These are phyloP conservation scores for Aspergillus sp. DNA, from an alignment of 2,329 filamentous ascomycete genomes.

Conservation along the genomic window DNA sequence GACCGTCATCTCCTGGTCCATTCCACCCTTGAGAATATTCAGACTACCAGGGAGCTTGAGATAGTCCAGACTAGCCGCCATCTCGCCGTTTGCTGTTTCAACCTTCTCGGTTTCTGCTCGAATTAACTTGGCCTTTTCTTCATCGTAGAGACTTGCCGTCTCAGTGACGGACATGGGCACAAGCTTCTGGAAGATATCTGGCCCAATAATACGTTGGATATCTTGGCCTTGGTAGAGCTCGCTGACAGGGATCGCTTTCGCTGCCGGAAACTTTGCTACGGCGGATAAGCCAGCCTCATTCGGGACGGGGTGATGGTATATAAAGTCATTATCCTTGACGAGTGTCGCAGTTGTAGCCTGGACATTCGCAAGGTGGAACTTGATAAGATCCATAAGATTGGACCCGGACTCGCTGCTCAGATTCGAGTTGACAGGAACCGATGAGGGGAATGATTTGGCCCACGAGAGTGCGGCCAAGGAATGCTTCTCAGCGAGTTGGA, in stretches of 20 bases:
- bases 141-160: conserved; percentile 93
- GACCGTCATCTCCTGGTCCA: conserved; percentile 81
- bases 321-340: conserved; percentile 93
- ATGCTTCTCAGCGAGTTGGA: conserved; percentile 73
- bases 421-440: conserved; percentile 76
- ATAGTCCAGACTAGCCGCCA: conserved; percentile 93
- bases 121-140: conserved; percentile 95
- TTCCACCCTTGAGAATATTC: conserved; percentile 86
- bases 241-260: conserved; percentile 94
- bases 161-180: conserved; percentile 95
- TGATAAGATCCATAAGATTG: conserved; percentile 73
- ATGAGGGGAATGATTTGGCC: conserved; percentile 74
- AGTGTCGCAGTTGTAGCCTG: conserved; percentile 75
- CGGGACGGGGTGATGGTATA: conserved; percentile 91
- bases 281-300: conserved; percentile 74
- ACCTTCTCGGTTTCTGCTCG: conserved; percentile 91
- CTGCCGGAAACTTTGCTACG: conserved; percentile 86
- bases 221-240: conserved; percentile 97
- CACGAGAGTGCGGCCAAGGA: conserved; percentile 73
- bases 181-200: conserved; percentile 94
- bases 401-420: conserved; percentile 72
- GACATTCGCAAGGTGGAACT: conserved; percentile 72
- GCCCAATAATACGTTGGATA: conserved; percentile 92
- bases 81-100: conserved; percentile 87
- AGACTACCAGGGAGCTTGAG: conserved; percentile 83